Base-by-base conservation (phyloP, 202 grass and related monocot species). In the Schoenoplectus tabernaemontani region DNA sequence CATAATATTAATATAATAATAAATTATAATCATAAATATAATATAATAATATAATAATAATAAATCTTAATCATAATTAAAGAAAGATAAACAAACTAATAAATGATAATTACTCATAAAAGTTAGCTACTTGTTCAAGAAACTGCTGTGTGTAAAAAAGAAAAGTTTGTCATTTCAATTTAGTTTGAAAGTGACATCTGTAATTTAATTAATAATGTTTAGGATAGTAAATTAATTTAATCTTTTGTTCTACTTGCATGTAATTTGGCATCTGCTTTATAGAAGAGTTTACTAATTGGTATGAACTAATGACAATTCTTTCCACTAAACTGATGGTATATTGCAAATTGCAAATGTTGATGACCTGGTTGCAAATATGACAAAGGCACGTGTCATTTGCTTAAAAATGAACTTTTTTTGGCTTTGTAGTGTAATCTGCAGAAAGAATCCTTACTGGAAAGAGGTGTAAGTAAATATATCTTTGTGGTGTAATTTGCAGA, bases 381-480 rank as follows among this genome's bases (percentile, higher is more conserved):
- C 1, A 94, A 89, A 89, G 80, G 84, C 91, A 82, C 9, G 44
- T 64, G 50, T 28, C 38, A 23, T 63, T 59, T 79, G 5, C 64
- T 7, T 2, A 67, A 67, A 38, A 22, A 16, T 19, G 1, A 19
- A 0, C 19, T 76, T 76, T 42, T 61, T 28, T 28, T 28, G 28
- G 28, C 28, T 28, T 28, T 28, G 28, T 28, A 39, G 47, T 50
- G 10, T 50, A 50, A 50, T 50, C 15, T 50, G 48, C 28, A 34
- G 46, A 66, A 77, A 58, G 22, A 41, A 59, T 9, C 53, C 33
- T 37, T 20, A 11, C 4, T 13, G 28, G 28, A 59, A 77, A 57
- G 19, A 33, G 46, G 9, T 37, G 6, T 20, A 69, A 23, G 43
- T 44, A 19, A 0, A 16, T 72, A 20, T 28, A 48, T 28, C 28